Conservation (phyloP, 2,329 filamentous ascomycete species). For the Beauveria bassiana region DNA sequence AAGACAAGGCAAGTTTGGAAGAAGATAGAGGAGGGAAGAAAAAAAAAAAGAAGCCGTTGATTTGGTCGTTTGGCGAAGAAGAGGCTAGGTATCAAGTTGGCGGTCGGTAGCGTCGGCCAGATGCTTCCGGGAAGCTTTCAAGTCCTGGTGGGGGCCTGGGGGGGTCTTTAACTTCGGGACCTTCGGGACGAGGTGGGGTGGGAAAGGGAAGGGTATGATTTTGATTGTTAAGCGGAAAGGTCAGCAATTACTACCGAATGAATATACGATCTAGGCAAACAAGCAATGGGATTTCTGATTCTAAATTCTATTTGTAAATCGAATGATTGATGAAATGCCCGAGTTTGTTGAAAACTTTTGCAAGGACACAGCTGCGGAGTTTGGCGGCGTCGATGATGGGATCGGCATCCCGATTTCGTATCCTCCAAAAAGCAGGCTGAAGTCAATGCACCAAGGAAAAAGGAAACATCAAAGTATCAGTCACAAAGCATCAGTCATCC, state of each 20-base stretch:
- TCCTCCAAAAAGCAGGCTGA: background rate
- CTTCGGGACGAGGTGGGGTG: constrained; percentile 7
- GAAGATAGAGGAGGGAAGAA: background rate
- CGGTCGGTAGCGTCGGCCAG: background rate
- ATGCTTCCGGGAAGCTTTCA: background rate
- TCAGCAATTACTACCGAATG: no score
- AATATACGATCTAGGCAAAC: no score
- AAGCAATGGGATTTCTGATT: no score
- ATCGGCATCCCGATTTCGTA: constrained; percentile 4
- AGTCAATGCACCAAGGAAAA: no score
- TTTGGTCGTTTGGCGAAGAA: background rate
- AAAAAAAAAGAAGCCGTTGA: no score
- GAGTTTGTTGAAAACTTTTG: no score
- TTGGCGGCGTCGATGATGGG: background rate
- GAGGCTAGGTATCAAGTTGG: background rate
- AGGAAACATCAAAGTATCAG: no score
- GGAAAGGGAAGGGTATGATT: background rate
- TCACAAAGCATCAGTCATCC: no score
- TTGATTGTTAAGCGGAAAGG: background rate
- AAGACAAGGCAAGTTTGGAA: no score
- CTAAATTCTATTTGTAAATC: no score
- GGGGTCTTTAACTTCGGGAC: background rate
- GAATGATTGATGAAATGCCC: no score
- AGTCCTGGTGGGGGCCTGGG: background rate
- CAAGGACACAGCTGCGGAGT: background rate